phyloP scores from a whole-genome alignment of 176 grass and related monocot genomes.

The Juncus inflexus region DNA sequence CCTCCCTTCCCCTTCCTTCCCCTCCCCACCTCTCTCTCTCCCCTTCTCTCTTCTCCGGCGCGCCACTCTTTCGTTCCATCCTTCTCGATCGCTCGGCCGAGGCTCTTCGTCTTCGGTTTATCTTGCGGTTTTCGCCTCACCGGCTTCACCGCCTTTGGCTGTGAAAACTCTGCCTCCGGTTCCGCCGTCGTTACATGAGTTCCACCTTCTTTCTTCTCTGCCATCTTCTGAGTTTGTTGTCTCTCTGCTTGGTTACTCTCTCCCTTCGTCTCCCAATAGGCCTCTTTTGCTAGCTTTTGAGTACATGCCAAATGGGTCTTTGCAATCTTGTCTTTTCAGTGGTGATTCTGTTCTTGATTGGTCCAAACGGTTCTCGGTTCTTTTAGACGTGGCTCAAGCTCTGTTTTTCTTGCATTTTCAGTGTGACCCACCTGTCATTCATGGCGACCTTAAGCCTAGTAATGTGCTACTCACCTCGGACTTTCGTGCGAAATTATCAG shows the following conservation, averaged over 20 bases:
- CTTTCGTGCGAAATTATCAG: conserved; percentile 68
- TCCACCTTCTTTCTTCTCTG: conserved; percentile 45
- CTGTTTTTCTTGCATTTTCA: conserved; percentile 68
- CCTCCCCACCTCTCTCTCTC: conserved; percentile 2
- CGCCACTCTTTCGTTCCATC: conserved; percentile 49
- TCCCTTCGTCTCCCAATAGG: conserved; percentile 18
- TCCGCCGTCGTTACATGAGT: conserved; percentile 43
- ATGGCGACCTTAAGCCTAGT: conserved; percentile 92
- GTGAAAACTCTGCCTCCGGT: conserved; percentile 33
- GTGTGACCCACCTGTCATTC: conserved; percentile 66
- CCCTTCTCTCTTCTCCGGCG: conserved; percentile 38
- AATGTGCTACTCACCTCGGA: conserved; percentile 64
- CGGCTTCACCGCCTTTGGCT: conserved; percentile 31
- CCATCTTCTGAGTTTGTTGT: conserved; percentile 47
- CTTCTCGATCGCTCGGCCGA: conserved; percentile 55
- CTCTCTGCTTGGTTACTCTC: conserved; percentile 49
- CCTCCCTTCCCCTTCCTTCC: background rate
- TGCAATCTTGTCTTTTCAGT: conserved; percentile 48
- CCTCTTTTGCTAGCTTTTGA: conserved; percentile 54
- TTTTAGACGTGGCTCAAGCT: conserved; percentile 50
- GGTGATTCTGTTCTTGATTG: conserved; percentile 37
- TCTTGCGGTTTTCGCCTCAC: conserved; percentile 44
- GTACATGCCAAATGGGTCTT: conserved; percentile 59
- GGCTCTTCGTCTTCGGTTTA: conserved; percentile 60
- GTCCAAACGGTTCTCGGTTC: conserved; percentile 39